Base-by-base conservation (phyloP, 2,329 filamentous ascomycete genomes). In the Exophiala sideris region DNA sequence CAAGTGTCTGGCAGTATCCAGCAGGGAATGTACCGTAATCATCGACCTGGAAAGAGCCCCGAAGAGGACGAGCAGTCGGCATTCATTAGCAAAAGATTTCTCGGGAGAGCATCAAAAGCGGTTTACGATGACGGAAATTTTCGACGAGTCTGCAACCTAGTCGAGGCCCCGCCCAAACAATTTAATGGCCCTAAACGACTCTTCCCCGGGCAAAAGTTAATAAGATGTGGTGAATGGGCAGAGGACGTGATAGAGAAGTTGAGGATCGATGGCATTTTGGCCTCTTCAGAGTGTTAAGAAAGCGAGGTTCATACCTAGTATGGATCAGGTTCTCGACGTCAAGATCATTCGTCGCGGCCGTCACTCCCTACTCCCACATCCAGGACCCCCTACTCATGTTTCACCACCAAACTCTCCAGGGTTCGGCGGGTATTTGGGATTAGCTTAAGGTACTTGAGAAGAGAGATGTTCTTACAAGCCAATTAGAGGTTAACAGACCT, bases 1-100 rank as follows among this genome's bases (percentile, higher is more conserved):
- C 51, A 54, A 49, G 51, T 54, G 33, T 54, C 51, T 24, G 51
- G 51, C 29, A 54, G 16, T 33, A 54, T 54, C 46, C 45, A 49
- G 38, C 45, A 38, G 46, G 51, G 51, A 41, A 54, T 54, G 51
- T 54, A 33, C 46, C 51, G 36, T 32, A 50, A 49, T 39, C 45
- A 54, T 33, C 51, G 51, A 40, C 29, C 51, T 38, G 51, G 51
- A 38, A 49, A 54, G 45, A 45, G 45, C 16, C 51, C 51, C 5
- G 45, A 54, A 45, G 51, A 54, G 51, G 51, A 54, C 46, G 51
- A 46, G 46, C 51, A 54, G 24, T 54, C 51, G 20, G 36, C 45
- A 16, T 54, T 54, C 32, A 10, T 50, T 46, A 49, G 45, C 16
- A 45, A 54, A 45, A 45, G 39, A 45, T 18, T 54, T 14, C 36